phyloP scores from a whole-genome alignment of 306 rosid species.

The Parietaria judaica region DNA sequence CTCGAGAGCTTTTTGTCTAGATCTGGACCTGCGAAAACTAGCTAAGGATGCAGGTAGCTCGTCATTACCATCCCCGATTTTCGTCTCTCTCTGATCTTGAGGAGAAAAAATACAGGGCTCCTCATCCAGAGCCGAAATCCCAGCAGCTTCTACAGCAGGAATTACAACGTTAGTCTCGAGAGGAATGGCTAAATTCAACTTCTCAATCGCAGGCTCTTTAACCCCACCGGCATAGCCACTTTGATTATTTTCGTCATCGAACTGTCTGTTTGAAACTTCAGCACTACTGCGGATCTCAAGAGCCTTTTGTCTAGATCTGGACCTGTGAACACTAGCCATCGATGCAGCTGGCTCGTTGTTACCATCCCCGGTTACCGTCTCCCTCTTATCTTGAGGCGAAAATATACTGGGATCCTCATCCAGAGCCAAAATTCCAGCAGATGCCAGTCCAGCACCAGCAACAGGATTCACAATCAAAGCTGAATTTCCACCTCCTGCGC shows the following conservation, averaged over 20 bases:
- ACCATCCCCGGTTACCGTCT: constrained; percentile 21
- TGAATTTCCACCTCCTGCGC: constrained; percentile 21
- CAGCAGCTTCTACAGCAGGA: constrained; percentile 31
- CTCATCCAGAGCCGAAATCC: constrained; percentile 20
- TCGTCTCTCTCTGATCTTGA: constrained; percentile 17
- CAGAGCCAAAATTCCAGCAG: constrained; percentile 27
- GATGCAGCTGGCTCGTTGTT: constrained; percentile 53
- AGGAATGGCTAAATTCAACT: constrained; percentile 28
- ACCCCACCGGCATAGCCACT: constrained; percentile 25
- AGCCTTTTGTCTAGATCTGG: constrained; percentile 86
- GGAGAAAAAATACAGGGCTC: constrained; percentile 21
- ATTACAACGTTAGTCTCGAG: constrained; percentile 22
- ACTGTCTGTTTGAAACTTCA: constrained; percentile 25
- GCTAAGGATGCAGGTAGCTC: constrained; percentile 63
- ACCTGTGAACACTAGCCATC: constrained; percentile 68
- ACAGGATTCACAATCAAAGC: constrained; percentile 33
- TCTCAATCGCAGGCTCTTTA: constrained; percentile 30
- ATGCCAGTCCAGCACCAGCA: constrained; percentile 33
- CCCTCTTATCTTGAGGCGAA: constrained; percentile 23
- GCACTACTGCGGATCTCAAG: constrained; percentile 59
- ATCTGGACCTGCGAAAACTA: constrained; percentile 73
- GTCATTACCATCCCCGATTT: constrained; percentile 25
- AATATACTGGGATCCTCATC: constrained; percentile 23
- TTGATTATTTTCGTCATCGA: constrained; percentile 25
- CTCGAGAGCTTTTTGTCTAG: constrained; percentile 79